Conservation (phyloP, 805 yeast species). For the Zygosaccharomyces lentus region DNA sequence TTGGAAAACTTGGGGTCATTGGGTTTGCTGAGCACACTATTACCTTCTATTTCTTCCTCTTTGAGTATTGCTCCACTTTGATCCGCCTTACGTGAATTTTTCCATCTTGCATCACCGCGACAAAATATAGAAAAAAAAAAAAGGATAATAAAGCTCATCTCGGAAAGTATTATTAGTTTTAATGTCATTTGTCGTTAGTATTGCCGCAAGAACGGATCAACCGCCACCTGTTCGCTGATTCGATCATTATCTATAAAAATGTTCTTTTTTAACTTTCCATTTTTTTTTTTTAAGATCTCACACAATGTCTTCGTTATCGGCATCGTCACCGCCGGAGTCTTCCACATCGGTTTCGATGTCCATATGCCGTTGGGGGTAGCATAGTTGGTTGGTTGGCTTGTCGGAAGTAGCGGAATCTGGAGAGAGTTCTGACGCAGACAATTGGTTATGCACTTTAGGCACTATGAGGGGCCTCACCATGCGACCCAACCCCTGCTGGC, state of each 20-base stretch:
- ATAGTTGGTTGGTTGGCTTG: slow-evolving; percentile 3
- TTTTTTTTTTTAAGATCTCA: neutral
- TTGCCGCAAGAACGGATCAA: neutral
- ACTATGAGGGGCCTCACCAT: slow-evolving; percentile 9
- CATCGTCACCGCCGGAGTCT: slow-evolving; percentile 10
- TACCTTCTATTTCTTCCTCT: slow-evolving; percentile 1
- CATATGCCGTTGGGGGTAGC: slow-evolving; percentile 17
- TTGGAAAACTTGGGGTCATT: neutral
- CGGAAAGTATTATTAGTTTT: neutral
- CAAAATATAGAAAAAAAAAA: neutral
- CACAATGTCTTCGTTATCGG: neutral
- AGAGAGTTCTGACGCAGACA: slow-evolving; percentile 12
- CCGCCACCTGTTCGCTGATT: neutral
- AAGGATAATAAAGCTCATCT: neutral
- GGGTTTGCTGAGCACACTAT: neutral
- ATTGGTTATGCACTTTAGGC: slow-evolving; percentile 12
- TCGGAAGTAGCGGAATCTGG: slow-evolving; percentile 14
- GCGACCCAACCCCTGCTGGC: slow-evolving; percentile 4
- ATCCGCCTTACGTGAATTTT: neutral
- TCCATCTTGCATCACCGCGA: neutral
- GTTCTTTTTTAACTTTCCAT: neutral
- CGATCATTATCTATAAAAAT: neutral
- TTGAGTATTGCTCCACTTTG: neutral
- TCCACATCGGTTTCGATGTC: slow-evolving; percentile 29
- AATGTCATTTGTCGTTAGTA: neutral